Base-by-base conservation (phyloP, 768 basidiomycete genomes). In the Trametes cingulata region DNA sequence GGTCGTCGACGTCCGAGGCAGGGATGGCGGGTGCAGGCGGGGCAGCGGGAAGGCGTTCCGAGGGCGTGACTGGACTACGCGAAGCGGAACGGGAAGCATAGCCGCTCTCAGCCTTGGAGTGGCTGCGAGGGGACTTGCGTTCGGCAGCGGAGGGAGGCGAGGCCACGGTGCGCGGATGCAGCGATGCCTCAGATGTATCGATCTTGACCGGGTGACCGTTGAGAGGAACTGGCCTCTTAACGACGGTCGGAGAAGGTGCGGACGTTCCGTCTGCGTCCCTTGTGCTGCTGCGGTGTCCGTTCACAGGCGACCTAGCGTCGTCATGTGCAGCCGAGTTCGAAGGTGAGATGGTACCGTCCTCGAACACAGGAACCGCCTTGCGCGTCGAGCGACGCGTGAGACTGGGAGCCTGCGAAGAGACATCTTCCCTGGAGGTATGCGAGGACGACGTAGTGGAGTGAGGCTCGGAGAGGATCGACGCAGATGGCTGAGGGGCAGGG, bases 1-100 rank as follows among this genome's bases (percentile, higher is more conserved):
- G 82, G 51, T 92, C 87, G 12, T 78, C 75, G 24, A 86, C 81
- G 57, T 86, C 77, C 29, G 75, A 70, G 40, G 79, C 76, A 39
- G 78, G 64, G 20, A 84, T 60, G 39, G 73, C 63, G 17, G 71
- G 67, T n/a, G 72, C 29, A 36, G 72, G 24, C 25, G 57, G 71
- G 53, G 52, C 67, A 42, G 61, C 61, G 22, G 48, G 66, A 39
- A 42, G 41, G 19, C 29, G 58, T 48, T 47, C 61, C 0, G 52
- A 52, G 20, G 39, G 64, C 43, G 55, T 56, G 54, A 56, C 60
- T 15, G 56, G 60, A 37, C 46, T 60, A 55, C 41, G 60, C 54
- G 46, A 58, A 22, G 51, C 58, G 6, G 56, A 65, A 14, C 61
- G 52, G 25, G 61, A 63, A 1, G 56, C 61, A 19, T 63, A 63